phyloP scores from a whole-genome alignment of 352 stramenopile genomes.

The Globisporangium cederbergense region DNA sequence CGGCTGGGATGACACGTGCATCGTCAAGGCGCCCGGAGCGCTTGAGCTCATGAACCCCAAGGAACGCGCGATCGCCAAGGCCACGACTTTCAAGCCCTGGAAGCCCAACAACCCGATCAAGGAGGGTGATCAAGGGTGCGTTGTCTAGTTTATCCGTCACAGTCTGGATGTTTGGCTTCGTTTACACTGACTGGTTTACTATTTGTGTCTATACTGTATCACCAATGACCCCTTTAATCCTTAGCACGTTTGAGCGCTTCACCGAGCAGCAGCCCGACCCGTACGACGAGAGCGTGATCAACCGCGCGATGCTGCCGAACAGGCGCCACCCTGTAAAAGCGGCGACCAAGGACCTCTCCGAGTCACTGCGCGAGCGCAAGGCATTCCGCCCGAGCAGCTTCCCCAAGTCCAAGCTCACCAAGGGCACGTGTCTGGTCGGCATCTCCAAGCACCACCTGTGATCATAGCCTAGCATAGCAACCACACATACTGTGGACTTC shows the following conservation, averaged over 20 bases:
- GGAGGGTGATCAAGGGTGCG: slow-evolving; percentile 48
- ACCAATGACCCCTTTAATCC: no score
- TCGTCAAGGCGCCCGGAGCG: slow-evolving; percentile 45
- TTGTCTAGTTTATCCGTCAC: background rate
- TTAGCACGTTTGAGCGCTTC: slow-evolving; percentile 65
- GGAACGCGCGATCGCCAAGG: slow-evolving; percentile 48
- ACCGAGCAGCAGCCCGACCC: slow-evolving; percentile 58
- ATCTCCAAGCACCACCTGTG: slow-evolving; percentile 80
- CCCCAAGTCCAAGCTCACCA: slow-evolving; percentile 76
- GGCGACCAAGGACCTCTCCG: slow-evolving; percentile 53
- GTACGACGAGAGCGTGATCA: slow-evolving; percentile 74
- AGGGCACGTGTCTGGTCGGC: slow-evolving; percentile 62
- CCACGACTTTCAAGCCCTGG: slow-evolving; percentile 63
- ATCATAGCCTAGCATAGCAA: slow-evolving; percentile 7
- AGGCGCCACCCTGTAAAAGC: slow-evolving; percentile 67
- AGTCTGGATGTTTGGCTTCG: background rate
- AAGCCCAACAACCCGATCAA: slow-evolving; percentile 68
- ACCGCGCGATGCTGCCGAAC: slow-evolving; percentile 66
- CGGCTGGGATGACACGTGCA: slow-evolving; percentile 70
- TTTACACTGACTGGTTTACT: background rate
- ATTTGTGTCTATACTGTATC: background rate
- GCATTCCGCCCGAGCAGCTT: slow-evolving; percentile 56
- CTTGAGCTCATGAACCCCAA: slow-evolving; percentile 76
- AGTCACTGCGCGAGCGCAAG: slow-evolving; percentile 64
- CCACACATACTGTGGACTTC: no score